Evolutionary conservation across 2,329 filamentous ascomycete genomes (phyloP), one percentile per base, ranked within the genome.

Genomic region (Didymella arachidicola): DNA sequence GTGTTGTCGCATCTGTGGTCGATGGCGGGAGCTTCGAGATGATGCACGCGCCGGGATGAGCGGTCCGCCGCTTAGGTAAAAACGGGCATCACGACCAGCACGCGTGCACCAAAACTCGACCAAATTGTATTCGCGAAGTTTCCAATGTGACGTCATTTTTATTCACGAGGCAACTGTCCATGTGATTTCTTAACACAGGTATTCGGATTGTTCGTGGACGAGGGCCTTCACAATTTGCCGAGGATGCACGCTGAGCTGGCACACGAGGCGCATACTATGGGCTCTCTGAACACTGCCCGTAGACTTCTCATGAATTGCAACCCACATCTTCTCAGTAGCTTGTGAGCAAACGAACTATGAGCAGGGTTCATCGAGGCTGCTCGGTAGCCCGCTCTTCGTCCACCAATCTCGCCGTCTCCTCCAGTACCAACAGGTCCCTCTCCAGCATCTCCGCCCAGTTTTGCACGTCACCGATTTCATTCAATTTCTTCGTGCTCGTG

Each of bases 391-490:
- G 64, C 52, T 64, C 51, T 36, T 57, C 66, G 44, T 78, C 75
- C 10, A 71, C 76, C 62, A 79, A 53, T 53, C 76, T 65, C 51
- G 78, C 45, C 25, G 77, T 79, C 63, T 79, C 77, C 62, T 79
- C 77, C 60, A 79, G 53, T 38, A 79, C 76, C 53, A 79, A 42
- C 58, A 79, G 45, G 48, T 79, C 77, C 45, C 77, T 65, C 60
- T 79, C 91, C 70, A 94, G 81, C 78, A 93, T 86, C 83, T 95
- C 91, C 22, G 91, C 90, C 91, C 91, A 95, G 75, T 93, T 93
- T 81, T 94, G 90, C 72, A 94, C 85, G 72, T 93, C 88, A 25
- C 91, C 90, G 61, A 93, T 81, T 81, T 93, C 90, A 79, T 93
- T 93, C 59, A 94, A 79, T 70, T 83, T 83, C 64, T 83, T 83